These are phyloP conservation scores for Tuber calosporum DNA, from an alignment of 495 filamentous ascomycete genomes.

Conservation along the genomic window DNA sequence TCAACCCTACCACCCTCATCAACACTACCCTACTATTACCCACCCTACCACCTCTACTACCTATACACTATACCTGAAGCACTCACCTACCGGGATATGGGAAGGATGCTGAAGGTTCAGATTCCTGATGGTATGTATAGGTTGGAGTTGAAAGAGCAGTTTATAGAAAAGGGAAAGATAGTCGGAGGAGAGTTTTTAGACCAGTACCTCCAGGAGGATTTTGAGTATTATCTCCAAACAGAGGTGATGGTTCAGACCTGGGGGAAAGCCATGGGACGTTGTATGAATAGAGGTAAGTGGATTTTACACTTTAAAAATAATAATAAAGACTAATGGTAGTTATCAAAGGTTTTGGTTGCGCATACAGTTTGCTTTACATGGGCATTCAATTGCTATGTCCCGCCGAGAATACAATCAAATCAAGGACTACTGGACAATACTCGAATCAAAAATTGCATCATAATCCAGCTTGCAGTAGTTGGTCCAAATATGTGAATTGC, in stretches of 20 bases:
- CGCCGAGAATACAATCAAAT: background rate
- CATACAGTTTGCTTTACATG: constrained; percentile 8
- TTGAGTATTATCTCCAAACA: background rate
- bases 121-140: background rate
- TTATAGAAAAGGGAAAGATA: too few relatives aligned
- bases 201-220: too few relatives aligned
- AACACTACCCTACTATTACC: too few relatives aligned
- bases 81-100: too few relatives aligned
- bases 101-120: too few relatives aligned
- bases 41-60: too few relatives aligned
- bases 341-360: background rate
- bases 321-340: constrained; percentile 1
- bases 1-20: too few relatives aligned
- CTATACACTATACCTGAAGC: too few relatives aligned
- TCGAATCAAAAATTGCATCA: background rate
- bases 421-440: background rate
- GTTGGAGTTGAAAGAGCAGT: background rate
- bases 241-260: background rate
- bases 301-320: constrained; percentile 2
- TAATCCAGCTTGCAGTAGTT: constrained; percentile 1
- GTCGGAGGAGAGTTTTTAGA: too few relatives aligned
- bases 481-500: constrained; percentile 9
- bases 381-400: background rate
- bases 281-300: background rate
- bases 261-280: background rate